These are phyloP conservation scores for Vigna nakashimae DNA, from an alignment of 306 rosid species.

Conservation along the genomic window DNA sequence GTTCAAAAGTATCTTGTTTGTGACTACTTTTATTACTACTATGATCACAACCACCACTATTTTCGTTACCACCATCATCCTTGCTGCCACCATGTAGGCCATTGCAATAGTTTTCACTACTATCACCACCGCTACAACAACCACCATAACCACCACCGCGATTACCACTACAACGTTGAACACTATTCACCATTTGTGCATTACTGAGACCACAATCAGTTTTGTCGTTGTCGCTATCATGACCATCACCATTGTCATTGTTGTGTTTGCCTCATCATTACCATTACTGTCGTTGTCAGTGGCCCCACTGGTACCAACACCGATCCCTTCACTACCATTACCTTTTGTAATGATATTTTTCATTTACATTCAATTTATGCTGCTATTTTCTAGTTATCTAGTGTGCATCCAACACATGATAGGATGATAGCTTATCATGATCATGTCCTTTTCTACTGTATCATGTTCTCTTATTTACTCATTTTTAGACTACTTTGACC, in stretches of 20 bases:
- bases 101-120: not conserved
- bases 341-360: not conserved
- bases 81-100: not conserved
- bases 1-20: not conserved
- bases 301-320: not conserved
- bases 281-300: not conserved
- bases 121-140: not conserved
- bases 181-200: not conserved
- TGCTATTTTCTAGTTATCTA: not conserved
- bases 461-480: not conserved
- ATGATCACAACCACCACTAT: not conserved
- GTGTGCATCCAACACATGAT: not conserved
- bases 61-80: not conserved
- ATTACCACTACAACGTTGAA: not conserved
- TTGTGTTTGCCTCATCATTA: not conserved
- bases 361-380: not conserved
- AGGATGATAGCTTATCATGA: not conserved
- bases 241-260: not conserved
- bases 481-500: not conserved
- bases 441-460: not conserved
- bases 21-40: not conserved
- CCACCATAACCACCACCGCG: not conserved
- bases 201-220: not conserved
- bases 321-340: not conserved
- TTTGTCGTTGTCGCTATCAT: not conserved